Evolutionary conservation across 2,329 filamentous ascomycete genomes (phyloP).

Genomic region (Triangularia verruculosa): DNA sequence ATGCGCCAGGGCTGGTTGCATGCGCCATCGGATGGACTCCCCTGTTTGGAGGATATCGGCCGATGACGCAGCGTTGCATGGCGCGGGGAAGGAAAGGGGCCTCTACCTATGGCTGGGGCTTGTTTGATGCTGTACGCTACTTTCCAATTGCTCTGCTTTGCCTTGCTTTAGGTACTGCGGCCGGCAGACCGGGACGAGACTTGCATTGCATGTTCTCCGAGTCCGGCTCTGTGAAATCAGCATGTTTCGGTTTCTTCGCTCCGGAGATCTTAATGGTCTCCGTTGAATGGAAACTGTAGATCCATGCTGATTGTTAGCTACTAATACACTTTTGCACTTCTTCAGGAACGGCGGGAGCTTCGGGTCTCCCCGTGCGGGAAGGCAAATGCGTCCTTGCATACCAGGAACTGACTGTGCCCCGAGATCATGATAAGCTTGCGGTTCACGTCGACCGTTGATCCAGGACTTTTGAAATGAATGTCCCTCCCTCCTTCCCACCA

Average conservation of each 20-base stretch:
- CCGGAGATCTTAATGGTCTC: neutral
- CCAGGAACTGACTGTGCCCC: no score
- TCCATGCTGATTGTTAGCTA: no score
- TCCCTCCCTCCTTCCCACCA: neutral
- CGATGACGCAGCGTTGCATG: conserved; percentile 1
- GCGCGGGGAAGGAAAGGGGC: neutral
- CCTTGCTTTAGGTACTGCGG: neutral
- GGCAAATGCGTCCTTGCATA: neutral
- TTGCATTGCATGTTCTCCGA: neutral
- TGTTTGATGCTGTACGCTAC: neutral
- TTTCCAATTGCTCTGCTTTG: neutral
- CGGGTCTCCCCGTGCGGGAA: neutral
- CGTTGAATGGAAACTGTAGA: neutral
- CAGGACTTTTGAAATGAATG: neutral
- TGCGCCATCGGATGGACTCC: conserved; percentile 3
- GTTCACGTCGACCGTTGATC: neutral
- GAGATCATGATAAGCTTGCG: neutral
- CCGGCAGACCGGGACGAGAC: neutral
- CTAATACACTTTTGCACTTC: neutral
- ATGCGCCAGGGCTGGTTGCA: neutral
- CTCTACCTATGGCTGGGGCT: neutral
- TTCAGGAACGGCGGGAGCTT: neutral
- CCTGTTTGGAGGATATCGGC: neutral
- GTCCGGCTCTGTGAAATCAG: neutral
- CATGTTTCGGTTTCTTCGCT: neutral